Evolutionary conservation across 2,329 filamentous ascomycete genomes (phyloP), one percentile per base, ranked within the genome.

Genomic region (Nannizzia gypsea): DNA sequence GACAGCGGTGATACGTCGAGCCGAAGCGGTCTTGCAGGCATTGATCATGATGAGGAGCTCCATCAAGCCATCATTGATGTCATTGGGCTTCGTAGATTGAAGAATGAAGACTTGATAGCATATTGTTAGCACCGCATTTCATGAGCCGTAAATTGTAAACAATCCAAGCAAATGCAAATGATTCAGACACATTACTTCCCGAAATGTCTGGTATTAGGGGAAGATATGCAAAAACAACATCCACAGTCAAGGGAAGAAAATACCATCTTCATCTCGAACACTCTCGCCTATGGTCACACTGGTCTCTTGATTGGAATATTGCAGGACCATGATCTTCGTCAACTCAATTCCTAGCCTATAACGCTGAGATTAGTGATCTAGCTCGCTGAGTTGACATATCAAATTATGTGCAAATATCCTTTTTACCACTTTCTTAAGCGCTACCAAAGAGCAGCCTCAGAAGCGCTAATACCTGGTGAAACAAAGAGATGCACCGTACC

Each of bases 31-130:
- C 73, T 89, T 87, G 80, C 92, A 96, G 64, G 92, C 92, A 71
- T 95, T 95, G 75, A 96, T 95, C 86, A 96, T 96, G 76, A 97
- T 96, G 66, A 97, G 83, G 40, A 97, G 83, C 76, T 99, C 92
- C 92, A 99, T 97, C 62, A 99, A 82, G 56, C 90, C 90, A 73
- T 97, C 92, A 76, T 99, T 99, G 78, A 97, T 95, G 72, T 96
- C 91, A 72, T 92, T 91, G 1, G 92, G 92, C 44, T 89, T 87
- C 55, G 93, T 96, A 24, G 92, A 96, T 76, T 97, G 92, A 62
- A 97, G 81, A 68, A 97, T 95, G 78, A 96, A 97, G 71, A 96
- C 91, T 84, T 67, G 34, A 54, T 20, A 34, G 26, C 11, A 54
- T 17, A 34, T 36, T 34, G 28, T 62, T 61, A 62, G 61, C 44